Conservation (phyloP, 2,329 filamentous ascomycete genomes). For the Diaporthe velutina region DNA sequence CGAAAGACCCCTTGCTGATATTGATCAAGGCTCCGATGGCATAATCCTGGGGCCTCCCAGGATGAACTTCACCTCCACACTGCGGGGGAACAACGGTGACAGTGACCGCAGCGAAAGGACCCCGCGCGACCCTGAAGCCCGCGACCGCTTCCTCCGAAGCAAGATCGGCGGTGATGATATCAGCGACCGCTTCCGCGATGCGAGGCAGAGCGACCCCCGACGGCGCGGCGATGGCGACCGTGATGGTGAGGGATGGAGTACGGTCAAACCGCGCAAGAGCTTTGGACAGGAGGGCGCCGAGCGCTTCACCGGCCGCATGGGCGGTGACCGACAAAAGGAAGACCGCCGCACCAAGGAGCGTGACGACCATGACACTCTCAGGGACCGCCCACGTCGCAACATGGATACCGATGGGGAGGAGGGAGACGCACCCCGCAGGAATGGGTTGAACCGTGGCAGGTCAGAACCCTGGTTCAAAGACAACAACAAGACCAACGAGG, state of each 20-base stretch:
- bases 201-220: constrained; percentile 60
- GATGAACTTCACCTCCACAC: constrained; percentile 83
- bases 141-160: constrained; percentile 72
- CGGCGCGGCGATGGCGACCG: constrained; percentile 68
- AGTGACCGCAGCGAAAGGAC: constrained; percentile 68
- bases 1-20: constrained; percentile 37
- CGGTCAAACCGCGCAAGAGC: constrained; percentile 80
- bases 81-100: constrained; percentile 56
- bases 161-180: constrained; percentile 65
- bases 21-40: constrained; percentile 75
- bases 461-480: constrained; percentile 82
- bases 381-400: constrained; percentile 60
- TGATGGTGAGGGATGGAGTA: constrained; percentile 81
- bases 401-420: constrained; percentile 68
- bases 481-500: constrained; percentile 50
- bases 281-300: constrained; percentile 80
- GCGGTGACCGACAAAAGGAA: constrained; percentile 59
- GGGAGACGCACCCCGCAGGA: constrained; percentile 69
- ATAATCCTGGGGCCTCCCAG: constrained; percentile 89
- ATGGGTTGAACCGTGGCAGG: constrained; percentile 74
- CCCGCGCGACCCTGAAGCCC: constrained; percentile 62
- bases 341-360: constrained; percentile 64
- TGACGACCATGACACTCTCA: constrained; percentile 67
- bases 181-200: constrained; percentile 63
- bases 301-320: constrained; percentile 76